A percentile compares a stretch with the other conserved stretches of the same genome.
Conservation (phyloP, 78 protist genomes). For the Polysphondylium violaceum region DNA sequence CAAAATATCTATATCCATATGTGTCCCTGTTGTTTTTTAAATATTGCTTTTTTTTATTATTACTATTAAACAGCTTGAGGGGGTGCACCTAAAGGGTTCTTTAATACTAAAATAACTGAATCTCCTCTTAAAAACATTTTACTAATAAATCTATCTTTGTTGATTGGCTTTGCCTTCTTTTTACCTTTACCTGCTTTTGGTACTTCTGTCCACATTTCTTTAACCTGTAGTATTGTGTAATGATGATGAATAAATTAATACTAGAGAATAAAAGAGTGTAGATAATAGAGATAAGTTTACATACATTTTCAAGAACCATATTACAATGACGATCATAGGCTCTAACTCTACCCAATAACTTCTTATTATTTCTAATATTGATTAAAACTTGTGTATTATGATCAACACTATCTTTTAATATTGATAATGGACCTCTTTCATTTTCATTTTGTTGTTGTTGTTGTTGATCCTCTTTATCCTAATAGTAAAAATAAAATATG, state of each 20-base stretch:
- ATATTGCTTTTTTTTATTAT: neutral
- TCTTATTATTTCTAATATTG: constrained; percentile 97
- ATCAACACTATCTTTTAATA: constrained; percentile 93
- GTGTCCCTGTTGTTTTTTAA: neutral
- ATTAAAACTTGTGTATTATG: constrained; percentile 94
- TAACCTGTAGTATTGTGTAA: constrained; percentile 29
- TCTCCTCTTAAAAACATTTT: constrained; percentile 99
- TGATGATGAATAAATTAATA: neutral
- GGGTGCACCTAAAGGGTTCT: constrained; percentile 91
- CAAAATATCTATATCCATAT: neutral
- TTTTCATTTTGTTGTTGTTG: constrained; percentile 90
- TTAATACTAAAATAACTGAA: constrained; percentile 95
- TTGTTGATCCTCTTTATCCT: neutral
- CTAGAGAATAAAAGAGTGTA: no score
- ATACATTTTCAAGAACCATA: constrained; percentile 98
- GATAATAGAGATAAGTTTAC: neutral
- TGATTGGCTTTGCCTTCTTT: constrained; percentile 93
- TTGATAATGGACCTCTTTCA: constrained; percentile 96
- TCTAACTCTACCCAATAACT: constrained; percentile 96
- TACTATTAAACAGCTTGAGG: constrained; percentile 8
- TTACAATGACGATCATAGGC: constrained; percentile 99
- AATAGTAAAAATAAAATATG: neutral
- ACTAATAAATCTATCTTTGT: constrained; percentile 95
- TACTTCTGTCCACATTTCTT: constrained; percentile 98
- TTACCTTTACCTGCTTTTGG: constrained; percentile 93